Conservation (phyloP, 2,329 filamentous ascomycete genomes). For the Spiromastix sp. region DNA sequence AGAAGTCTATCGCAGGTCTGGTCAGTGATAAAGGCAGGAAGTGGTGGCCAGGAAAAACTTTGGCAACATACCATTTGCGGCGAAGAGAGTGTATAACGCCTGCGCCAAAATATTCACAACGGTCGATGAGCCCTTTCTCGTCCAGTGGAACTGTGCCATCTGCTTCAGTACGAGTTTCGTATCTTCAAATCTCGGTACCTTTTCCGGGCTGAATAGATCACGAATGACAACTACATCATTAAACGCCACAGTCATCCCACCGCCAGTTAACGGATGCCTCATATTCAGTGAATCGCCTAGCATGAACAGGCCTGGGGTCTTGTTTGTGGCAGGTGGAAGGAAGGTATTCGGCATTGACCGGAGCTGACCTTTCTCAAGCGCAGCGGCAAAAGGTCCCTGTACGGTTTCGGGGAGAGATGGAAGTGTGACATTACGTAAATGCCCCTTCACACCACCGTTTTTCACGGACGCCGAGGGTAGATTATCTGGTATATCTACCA, state of each 20-base stretch:
- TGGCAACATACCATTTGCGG: conserved; percentile 52
- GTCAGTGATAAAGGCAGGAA: conserved; percentile 6
- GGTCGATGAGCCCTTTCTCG: conserved; percentile 66
- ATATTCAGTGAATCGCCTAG: conserved; percentile 97
- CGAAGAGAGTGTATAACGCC: conserved; percentile 84
- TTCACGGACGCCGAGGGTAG: conserved; percentile 61
- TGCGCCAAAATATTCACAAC: conserved; percentile 98
- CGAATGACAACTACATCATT: conserved; percentile 78
- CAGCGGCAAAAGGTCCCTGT: conserved; percentile 62
- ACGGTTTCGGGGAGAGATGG: conserved; percentile 64
- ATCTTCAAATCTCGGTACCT: conserved; percentile 60
- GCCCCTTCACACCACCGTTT: conserved; percentile 72
- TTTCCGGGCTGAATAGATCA: conserved; percentile 58
- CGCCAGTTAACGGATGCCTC: conserved; percentile 95
- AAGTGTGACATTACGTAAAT: conserved; percentile 70
- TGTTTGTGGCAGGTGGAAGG: conserved; percentile 68
- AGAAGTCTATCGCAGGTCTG: conserved; percentile 39
- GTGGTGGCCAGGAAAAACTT: neutral
- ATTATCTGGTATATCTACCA: conserved; percentile 77
- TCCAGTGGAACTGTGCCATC: conserved; percentile 74
- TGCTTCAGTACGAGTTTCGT: conserved; percentile 54
- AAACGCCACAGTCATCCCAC: conserved; percentile 95
- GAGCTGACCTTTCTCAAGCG: conserved; percentile 67
- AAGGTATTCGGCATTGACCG: conserved; percentile 95
- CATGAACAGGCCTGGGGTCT: conserved; percentile 62